Conservation (phyloP, 163 green algal genomes). For the Volvox carteri region DNA sequence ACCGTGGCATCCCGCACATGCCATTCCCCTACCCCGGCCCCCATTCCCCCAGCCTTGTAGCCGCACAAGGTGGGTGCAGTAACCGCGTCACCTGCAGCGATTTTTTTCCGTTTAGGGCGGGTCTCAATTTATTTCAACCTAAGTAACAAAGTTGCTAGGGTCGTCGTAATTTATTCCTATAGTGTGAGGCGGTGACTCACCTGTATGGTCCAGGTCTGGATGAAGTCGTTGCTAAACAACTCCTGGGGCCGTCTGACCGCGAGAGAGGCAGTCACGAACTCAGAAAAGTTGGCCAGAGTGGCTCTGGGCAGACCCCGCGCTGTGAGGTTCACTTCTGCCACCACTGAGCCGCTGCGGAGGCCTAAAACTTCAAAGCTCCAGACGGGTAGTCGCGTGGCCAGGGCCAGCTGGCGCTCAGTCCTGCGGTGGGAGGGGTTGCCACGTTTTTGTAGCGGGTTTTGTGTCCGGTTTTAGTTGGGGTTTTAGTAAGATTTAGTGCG, state of each 20-base stretch:
- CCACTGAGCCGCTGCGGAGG: constrained; percentile 1
- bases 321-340: background rate
- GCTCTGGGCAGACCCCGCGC: constrained; percentile 8
- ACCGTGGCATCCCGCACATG: too few species aligned
- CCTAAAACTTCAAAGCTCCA: background rate
- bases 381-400: background rate
- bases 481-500: too few species aligned
- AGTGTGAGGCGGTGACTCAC: background rate
- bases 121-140: background rate
- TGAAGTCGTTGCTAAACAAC: background rate
- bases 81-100: background rate
- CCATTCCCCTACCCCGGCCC: too few species aligned
- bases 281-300: background rate
- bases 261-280: background rate
- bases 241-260: background rate
- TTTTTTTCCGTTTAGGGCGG: background rate
- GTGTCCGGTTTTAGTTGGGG: too few species aligned
- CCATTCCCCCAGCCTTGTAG: too few species aligned
- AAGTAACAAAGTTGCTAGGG: background rate
- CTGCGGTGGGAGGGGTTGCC: background rate
- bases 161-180: too few species aligned
- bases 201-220: background rate
- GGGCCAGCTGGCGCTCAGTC: constrained; percentile 7
- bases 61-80: background rate
- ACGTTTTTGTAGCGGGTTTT: background rate